Evolutionary conservation across 2,329 filamentous ascomycete species (phyloP), one percentile per base, ranked within the genome.

Genomic region (Torrubiellomyces zombiae): DNA sequence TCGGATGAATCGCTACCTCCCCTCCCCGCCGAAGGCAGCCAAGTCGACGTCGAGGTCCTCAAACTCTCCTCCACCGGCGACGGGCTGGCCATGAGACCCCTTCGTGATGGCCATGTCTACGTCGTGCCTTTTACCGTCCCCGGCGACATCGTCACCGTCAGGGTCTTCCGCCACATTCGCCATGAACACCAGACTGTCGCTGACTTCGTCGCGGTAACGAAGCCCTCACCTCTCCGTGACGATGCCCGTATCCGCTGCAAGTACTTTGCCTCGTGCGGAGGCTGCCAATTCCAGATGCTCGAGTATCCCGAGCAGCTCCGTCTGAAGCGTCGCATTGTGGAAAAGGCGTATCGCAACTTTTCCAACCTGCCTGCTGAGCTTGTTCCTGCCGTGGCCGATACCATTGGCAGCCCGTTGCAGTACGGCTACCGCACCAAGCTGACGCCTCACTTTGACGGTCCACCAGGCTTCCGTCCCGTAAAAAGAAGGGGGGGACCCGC

Each of bases 231-330:
- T 1, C 59, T 75, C 27, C 75, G 89, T 39, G 75, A 93, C 40
- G 78, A 89, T 40, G 61, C 63, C 18, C 69, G 79, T 13, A 64
- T 92, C 38, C 63, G 63, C 28, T 98, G 89, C 57, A 65, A 69
- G 39, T 95, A 98, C 59, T 98, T 98, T 44, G 59, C 70, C 20
- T 66, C 63, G 27, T 98, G 89, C 51, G 80, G 77, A 7, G 89
- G 89, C 16, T 98, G 89, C 47, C 89, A 98, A 53, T 85, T 95
- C 50, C 89, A 98, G 56, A 94, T 95, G 81, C 67, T 98, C 34
- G 71, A 81, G 27, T 95, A 95, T 49, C 53, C 65, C 16, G 77
- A 83, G 39, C 89, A 98, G 49, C 67, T 98, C 15, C 61, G 60
- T 21, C 75, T 86, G 51, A 98, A 98, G 59, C 73, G 67, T 45